phyloP scores from a whole-genome alignment of 805 yeast genomes.

The Hanseniaspora mollemarum region DNA sequence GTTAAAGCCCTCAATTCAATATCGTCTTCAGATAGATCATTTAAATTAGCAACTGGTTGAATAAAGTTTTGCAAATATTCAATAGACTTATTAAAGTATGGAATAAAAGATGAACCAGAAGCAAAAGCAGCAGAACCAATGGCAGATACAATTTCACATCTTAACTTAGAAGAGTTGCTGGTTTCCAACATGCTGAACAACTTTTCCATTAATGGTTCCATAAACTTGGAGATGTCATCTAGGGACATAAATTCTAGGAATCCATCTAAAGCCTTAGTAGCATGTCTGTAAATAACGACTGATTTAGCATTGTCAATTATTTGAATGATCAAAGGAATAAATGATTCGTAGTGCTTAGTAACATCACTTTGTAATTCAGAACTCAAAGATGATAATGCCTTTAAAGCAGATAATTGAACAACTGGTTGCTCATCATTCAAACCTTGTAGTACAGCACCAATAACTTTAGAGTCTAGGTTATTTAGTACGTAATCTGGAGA shows the following conservation, averaged over 20 bases:
- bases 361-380: conserved; percentile 74
- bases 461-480: conserved; percentile 53
- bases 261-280: conserved; percentile 84
- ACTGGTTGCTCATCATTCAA: conserved; percentile 60
- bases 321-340: conserved; percentile 74
- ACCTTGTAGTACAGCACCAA: conserved; percentile 64
- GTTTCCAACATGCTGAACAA: conserved; percentile 70
- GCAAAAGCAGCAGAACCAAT: conserved; percentile 96
- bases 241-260: conserved; percentile 82
- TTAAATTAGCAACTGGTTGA: conserved; percentile 51
- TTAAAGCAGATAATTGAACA: conserved; percentile 78
- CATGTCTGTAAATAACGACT: conserved; percentile 75
- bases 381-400: conserved; percentile 66
- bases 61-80: conserved; percentile 73
- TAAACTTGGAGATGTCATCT: conserved; percentile 68
- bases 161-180: conserved; percentile 60
- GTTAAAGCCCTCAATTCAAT: conserved; percentile 84
- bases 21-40: conserved; percentile 77
- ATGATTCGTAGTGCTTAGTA: conserved; percentile 69
- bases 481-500: conserved; percentile 84
- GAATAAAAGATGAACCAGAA: conserved; percentile 75
- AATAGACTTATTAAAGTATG: conserved; percentile 74
- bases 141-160: conserved; percentile 78
- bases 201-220: conserved; percentile 83
- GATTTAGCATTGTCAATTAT: conserved; percentile 80